These are phyloP conservation scores for Phtheirospermum japonicum DNA, from an alignment of 257 asterid species.

Conservation along the genomic window DNA sequence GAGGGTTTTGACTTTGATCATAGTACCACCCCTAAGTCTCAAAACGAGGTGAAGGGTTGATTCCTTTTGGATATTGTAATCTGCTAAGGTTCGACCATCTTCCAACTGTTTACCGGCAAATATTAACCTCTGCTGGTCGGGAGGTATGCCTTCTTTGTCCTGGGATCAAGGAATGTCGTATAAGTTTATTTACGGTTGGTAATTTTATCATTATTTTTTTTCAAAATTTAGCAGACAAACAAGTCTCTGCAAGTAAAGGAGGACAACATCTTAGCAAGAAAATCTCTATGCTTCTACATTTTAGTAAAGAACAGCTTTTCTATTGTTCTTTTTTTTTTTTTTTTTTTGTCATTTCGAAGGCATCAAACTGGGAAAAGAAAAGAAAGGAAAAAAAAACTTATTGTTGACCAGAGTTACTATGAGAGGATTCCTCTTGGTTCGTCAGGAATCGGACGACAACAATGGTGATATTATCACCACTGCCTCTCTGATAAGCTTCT, in stretches of 20 bases:
- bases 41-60: constrained; percentile 66
- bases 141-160: constrained; percentile 79
- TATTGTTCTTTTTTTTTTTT: too few relatives aligned
- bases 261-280: too few relatives aligned
- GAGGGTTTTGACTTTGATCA: constrained; percentile 76
- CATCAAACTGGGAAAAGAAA: neutral
- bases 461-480: constrained; percentile 81
- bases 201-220: too few relatives aligned
- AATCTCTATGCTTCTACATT: neutral
- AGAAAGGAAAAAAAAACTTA: constrained; percentile 2
- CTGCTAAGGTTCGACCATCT: constrained; percentile 71
- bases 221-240: too few relatives aligned
- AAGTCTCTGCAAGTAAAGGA: too few relatives aligned
- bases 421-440: constrained; percentile 49
- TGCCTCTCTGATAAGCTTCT: constrained; percentile 89
- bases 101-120: constrained; percentile 75
- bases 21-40: constrained; percentile 75
- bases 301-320: constrained; percentile 16
- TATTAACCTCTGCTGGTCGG: constrained; percentile 70
- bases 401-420: constrained; percentile 37
- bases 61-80: constrained; percentile 62
- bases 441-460: constrained; percentile 76
- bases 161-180: constrained; percentile 17
- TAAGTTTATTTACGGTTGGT: too few relatives aligned
- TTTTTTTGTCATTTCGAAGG: too few relatives aligned